Conservation (phyloP, 23 red algal species). For the Gracilaria gracilis region DNA sequence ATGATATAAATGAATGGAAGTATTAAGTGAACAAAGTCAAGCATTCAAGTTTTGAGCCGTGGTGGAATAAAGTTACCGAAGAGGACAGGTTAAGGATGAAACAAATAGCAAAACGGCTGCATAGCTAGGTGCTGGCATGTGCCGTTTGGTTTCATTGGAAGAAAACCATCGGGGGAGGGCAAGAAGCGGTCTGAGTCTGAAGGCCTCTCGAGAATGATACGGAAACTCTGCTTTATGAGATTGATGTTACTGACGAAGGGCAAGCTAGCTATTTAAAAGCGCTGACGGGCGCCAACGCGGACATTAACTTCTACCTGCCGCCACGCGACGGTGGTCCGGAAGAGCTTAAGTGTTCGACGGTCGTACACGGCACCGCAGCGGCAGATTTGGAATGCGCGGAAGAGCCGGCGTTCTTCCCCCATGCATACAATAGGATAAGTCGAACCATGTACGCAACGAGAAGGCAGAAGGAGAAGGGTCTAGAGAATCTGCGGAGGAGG, state of each 20-base stretch:
- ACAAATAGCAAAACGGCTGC: slow-evolving; percentile 40
- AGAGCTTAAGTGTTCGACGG: slow-evolving; percentile 78
- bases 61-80: slow-evolving; percentile 58
- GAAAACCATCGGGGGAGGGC: background rate
- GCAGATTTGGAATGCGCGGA: slow-evolving; percentile 86
- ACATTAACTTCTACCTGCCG: slow-evolving; percentile 80
- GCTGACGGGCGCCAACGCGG: slow-evolving; percentile 75
- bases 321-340: slow-evolving; percentile 86
- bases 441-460: slow-evolving; percentile 67
- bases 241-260: slow-evolving; percentile 59
- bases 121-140: background rate
- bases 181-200: background rate
- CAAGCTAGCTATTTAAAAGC: slow-evolving; percentile 65
- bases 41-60: slow-evolving; percentile 24
- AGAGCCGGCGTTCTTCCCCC: slow-evolving; percentile 90
- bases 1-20: slow-evolving; percentile 56
- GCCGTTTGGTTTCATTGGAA: slow-evolving; percentile 25
- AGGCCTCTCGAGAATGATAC: slow-evolving; percentile 11
- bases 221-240: slow-evolving; percentile 54
- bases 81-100: slow-evolving; percentile 44
- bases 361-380: slow-evolving; percentile 87
- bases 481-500: slow-evolving; percentile 38
- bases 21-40: slow-evolving; percentile 50
- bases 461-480: slow-evolving; percentile 73
- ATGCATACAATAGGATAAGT: slow-evolving; percentile 87